A percentile compares a stretch with the other conserved stretches of the same genome.
These are phyloP conservation scores for Jamesozyma lodderae DNA, from an alignment of 805 yeast genomes.

Conservation along the genomic window DNA sequence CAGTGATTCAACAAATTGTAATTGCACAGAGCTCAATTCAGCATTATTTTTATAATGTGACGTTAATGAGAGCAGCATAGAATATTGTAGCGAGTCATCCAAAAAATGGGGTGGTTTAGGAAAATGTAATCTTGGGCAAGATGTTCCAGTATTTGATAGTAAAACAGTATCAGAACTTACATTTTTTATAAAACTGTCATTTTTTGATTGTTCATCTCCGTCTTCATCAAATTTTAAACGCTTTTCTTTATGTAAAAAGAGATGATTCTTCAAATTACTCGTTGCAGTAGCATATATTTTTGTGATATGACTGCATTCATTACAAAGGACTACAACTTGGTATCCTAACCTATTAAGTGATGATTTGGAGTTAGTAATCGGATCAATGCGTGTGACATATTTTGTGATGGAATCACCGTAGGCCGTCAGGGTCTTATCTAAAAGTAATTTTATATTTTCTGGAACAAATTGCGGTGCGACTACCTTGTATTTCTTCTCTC, in stretches of 20 bases:
- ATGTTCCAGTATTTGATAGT: no score
- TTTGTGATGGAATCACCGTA: neutral
- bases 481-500: neutral
- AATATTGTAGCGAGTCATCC: neutral
- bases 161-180: no score
- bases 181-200: no score
- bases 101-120: neutral
- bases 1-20: neutral
- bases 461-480: neutral
- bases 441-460: neutral
- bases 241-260: neutral
- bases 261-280: slow-evolving; percentile 1
- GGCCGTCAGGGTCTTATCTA: slow-evolving; percentile 1
- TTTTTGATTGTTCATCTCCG: no score
- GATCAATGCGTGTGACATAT: neutral
- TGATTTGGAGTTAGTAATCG: neutral
- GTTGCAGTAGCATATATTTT: slow-evolving; percentile 1
- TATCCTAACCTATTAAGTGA: slow-evolving; percentile 1
- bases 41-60: neutral
- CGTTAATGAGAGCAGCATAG: neutral
- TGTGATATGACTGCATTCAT: slow-evolving; percentile 1
- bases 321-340: neutral
- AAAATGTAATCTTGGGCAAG: neutral
- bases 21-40: neutral
- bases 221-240: no score